Base-by-base conservation (phyloP, 2,329 filamentous ascomycete genomes). In the Neophaeococcomyces aloes region DNA sequence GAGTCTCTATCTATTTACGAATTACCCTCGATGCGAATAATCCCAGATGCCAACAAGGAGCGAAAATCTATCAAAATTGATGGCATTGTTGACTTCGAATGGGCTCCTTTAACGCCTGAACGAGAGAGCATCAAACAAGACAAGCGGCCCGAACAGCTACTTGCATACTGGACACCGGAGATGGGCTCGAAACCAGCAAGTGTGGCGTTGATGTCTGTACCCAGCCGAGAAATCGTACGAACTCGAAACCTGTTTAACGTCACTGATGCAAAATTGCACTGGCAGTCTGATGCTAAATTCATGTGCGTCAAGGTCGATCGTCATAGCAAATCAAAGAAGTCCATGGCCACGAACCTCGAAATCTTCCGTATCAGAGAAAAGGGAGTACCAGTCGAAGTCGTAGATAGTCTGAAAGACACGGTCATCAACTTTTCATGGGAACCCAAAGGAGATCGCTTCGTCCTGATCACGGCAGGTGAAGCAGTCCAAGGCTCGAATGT, bases 351-450 rank as follows among this genome's bases (percentile, higher is more conserved):
- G 25, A 96, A 94, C 55, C 78, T 98, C 29, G 91, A 98, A 65
- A 96, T 98, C 61, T 98, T 98, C 82, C 86, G 91, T 48, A 78
- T 98, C 56, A 81, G 79, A 63, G 91, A 98, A 67, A 98, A 98
- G 77, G 89, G 91, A 55, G 91, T 98, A 2, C 91, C 91, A 1
- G 89, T 98, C 43, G 91, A 98, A 66, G 91, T 96, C 45, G 87
- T 98, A 40, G 91, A 98, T 66, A 87, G 83, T 42, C 84, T 98
- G 68, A 96, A 96, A 70, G 91, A 96, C 60, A 94, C 88, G 1
- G 91, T 98, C 56, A 94, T 98, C 70, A 98, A 98, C 73, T 98
- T 98, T 61, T 87, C 91, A 7, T 98, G 91, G 91, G 91, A 98
- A 62, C 91, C 91, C 51, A 95, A 95, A 71, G 91, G 91, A 50